Base-by-base conservation (phyloP, 1,284 basidiomycete genomes). In the Ceraceosorus guamensis region DNA sequence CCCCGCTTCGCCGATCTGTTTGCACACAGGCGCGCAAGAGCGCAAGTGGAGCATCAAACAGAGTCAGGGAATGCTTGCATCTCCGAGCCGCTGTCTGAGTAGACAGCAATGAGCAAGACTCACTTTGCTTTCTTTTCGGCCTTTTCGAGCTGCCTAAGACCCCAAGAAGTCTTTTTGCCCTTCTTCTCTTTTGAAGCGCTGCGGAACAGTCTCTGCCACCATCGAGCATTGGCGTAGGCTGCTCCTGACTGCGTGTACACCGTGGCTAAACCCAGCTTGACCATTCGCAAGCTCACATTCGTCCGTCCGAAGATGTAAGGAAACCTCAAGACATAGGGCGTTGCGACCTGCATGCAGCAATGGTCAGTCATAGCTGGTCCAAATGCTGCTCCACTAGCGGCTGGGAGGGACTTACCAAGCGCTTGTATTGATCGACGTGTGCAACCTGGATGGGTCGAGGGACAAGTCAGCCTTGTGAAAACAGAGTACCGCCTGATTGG, bases 381-480 rank as follows among this genome's bases (percentile, higher is more conserved):
- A 24, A 24, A 24, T 24, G 24, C 24, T 24, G 24, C 24, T 24
- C 24, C 24, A 24, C 24, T 11, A 41, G 2, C 39, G 39, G 16
- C 11, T 11, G 11, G 11, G 39, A 41, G 39, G 11, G 11, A 54
- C 56, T 49, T 33, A 55, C 73, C 8, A 76, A 55, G 1, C 73
- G 53, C 47, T 68, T 63, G 62, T 76, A 76, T 58, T 76, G 73
- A 46, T 76, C 73, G 14, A 76, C 63, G 48, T 74, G 73, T 8
- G 71, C 67, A 2, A 67, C 59, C 10, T 65, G 65, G 48, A 33
- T 16, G 32, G 34, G 33, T 31, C 6, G 35, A 30, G 14, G 34
- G 51, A 13, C 49, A n/a, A 33, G 6, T 49, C 14, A 24, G 24
- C 2, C 24, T 24, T 24, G 1, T 24, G 24, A 24, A 24, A n/a